Base-by-base conservation (phyloP, 2,329 filamentous ascomycete species). In the Cladosporium velox region DNA sequence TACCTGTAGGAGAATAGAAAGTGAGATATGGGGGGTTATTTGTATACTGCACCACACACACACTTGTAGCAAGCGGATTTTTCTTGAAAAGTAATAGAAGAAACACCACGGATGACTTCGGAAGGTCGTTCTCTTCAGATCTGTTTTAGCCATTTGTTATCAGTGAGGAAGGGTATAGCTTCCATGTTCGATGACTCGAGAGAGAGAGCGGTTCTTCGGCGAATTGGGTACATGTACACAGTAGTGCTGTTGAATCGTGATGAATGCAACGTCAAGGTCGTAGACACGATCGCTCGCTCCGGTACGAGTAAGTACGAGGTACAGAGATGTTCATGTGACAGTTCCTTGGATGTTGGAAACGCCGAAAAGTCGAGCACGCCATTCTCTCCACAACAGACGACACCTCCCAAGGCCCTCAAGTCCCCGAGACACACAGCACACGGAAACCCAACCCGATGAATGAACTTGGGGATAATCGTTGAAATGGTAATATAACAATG, bases 1-100 rank as follows among this genome's bases (percentile, higher is more conserved):
- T 98, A 97, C 77, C 84, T 97, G 77, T 95, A 88, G 64, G 59
- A 58, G 24, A n/a, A 41, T 28, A 30, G 15, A 11, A 55, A 30
- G 18, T 12, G n/a, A 55, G 30, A 11, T 34, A n/a, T 41, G 5
- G 18, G n/a, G n/a, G 41, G 18, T 55, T 34, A 18, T 34, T 21
- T 55, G 28, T 30, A 55, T 55, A 55, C 52, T 47, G 41, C n/a
- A 47, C 41, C 41, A 21, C 38, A 44, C 38, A 44, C 38, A 44
- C 41, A 44, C 18, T 21, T 47, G 4, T 21, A 21, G 41, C 41
- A 47, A 47, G 41, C n/a, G 41, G 41, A 18, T 32, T 11, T 11
- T 47, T 10, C 11, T 21, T 2, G 7, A 21, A 47, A 47, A 47
- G 41, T 21, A 47, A 47, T 47, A 47, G 7, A 21, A 47, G 2